Conservation (phyloP, 2,329 filamentous ascomycete species). For the Fusarium solani-melongenae region DNA sequence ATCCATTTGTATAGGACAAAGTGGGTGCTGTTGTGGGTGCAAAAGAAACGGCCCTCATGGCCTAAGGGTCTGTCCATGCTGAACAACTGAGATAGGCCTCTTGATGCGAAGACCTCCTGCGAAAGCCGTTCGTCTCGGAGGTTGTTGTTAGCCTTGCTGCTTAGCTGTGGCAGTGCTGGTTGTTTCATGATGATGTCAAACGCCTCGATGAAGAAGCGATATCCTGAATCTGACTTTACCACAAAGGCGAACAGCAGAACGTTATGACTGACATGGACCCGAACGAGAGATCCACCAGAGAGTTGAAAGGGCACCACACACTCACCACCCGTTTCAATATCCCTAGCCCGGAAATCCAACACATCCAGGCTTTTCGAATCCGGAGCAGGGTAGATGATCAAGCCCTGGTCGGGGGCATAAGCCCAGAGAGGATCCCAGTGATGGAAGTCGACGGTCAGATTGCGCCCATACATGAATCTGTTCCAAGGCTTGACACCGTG, state of each 20-base stretch:
- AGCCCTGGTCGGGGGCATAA: slow-evolving; percentile 61
- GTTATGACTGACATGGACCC: slow-evolving; percentile 62
- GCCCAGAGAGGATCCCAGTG: slow-evolving; percentile 64
- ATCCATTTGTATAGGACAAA: slow-evolving; percentile 71
- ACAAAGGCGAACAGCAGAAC: slow-evolving; percentile 68
- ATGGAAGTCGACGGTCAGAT: slow-evolving; percentile 55
- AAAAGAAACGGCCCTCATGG: slow-evolving; percentile 70
- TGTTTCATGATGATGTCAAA: slow-evolving; percentile 58
- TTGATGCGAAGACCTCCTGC: neutral
- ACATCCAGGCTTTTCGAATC: neutral
- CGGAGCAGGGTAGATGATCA: slow-evolving; percentile 63
- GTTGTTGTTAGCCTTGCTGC: neutral
- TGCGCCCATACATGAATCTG: slow-evolving; percentile 55
- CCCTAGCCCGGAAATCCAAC: slow-evolving; percentile 58
- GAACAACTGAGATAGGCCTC: slow-evolving; percentile 63
- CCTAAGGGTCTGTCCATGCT: slow-evolving; percentile 69
- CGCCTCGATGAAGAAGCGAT: slow-evolving; percentile 69
- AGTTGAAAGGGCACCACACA: slow-evolving; percentile 63
- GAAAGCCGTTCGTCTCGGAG: neutral
- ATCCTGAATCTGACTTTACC: slow-evolving; percentile 61
- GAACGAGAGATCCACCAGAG: slow-evolving; percentile 61
- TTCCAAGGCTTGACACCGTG: slow-evolving; percentile 58
- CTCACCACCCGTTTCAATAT: slow-evolving; percentile 58
- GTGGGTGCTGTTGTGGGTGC: slow-evolving; percentile 67
- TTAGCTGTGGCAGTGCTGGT: slow-evolving; percentile 5